Percentiles rank a stretch among this genome's conserved stretches.
Conservation (phyloP, 306 rosid genomes). For the Purshia tridentata region DNA sequence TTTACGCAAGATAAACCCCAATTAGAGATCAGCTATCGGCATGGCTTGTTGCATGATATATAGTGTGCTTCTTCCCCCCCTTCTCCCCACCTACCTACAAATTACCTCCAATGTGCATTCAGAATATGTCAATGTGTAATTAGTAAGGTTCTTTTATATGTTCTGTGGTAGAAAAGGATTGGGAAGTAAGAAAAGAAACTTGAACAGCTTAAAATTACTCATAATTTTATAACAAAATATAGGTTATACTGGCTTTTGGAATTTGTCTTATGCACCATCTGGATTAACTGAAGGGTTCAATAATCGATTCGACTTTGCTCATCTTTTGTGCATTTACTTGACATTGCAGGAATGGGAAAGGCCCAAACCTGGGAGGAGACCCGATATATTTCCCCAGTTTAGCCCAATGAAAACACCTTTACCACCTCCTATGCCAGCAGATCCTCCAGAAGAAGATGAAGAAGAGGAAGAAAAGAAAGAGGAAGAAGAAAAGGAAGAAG, state of each 20-base stretch:
- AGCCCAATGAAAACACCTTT: conserved; percentile 52
- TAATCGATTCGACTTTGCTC: not conserved
- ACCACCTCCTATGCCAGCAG: conserved; percentile 54
- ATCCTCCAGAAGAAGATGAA: conserved; percentile 61
- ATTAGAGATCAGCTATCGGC: too few relatives aligned
- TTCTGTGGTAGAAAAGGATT: not conserved
- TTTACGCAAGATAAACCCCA: too few relatives aligned
- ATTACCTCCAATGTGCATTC: too few relatives aligned
- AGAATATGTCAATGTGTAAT: not conserved
- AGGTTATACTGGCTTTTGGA: not conserved
- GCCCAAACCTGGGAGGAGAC: conserved; percentile 53
- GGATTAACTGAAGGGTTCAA: not conserved
- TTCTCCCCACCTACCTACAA: too few relatives aligned
- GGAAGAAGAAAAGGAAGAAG: conserved; percentile 36
- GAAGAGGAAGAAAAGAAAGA: conserved; percentile 49
- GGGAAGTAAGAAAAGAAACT: not conserved
- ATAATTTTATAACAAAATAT: not conserved
- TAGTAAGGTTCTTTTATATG: not conserved
- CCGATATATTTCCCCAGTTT: conserved; percentile 53
- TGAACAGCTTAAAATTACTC: not conserved
- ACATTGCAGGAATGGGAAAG: conserved; percentile 49
- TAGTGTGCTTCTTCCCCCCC: too few relatives aligned
- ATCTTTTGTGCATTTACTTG: not conserved
- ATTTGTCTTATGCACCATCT: not conserved
- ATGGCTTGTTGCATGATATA: too few relatives aligned